Evolutionary conservation across 2,329 filamentous ascomycete genomes (phyloP), one percentile per base, ranked within the genome.

Genomic region (Geosmithia morbida): DNA sequence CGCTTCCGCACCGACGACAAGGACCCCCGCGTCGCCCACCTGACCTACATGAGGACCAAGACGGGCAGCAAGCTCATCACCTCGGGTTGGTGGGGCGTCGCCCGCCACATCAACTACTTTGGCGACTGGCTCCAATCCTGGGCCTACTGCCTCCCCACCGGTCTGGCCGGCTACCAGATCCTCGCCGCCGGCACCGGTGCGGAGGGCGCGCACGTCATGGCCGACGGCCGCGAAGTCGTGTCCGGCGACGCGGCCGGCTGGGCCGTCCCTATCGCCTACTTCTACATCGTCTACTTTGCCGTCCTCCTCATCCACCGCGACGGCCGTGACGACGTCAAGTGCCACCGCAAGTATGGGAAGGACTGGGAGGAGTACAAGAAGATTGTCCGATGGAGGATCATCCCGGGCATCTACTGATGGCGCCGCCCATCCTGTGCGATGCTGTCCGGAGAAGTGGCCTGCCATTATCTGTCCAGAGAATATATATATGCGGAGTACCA

Each of bases 71-170:
- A 82, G 55, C 77, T 96, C 29, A 74, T 96, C 53, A 80, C 81
- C 3, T 83, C 85, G 1, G 90, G 90, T 48, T 97, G 90, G 90
- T 96, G 90, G 90, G 90, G 90, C 42, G 71, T 79, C 19, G 85
- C 89, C 1, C 79, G 90, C 41, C 90, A 97, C 66, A 90, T 96
- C 72, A 97, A 96, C 69, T 96, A 97, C 66, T 67, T 94, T 1
- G 90, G 89, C 46, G 90, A 97, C 67, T 96, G 89, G 89, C 73
- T 92, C 54, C 89, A 94, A 78, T 79, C 83, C 8, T 96, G 87
- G 87, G 80, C 87, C 0, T 96, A 92, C 66, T 87, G 81, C 53
- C 71, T 96, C 42, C 89, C 90, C 1, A 95, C 89, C 1, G 85
- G 86, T 1, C 62, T 94, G 50, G 84, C 88, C 0, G 89, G 89